These are phyloP conservation scores for Nasturtium officinale DNA, from an alignment of 345 rosid genomes.

Conservation along the genomic window DNA sequence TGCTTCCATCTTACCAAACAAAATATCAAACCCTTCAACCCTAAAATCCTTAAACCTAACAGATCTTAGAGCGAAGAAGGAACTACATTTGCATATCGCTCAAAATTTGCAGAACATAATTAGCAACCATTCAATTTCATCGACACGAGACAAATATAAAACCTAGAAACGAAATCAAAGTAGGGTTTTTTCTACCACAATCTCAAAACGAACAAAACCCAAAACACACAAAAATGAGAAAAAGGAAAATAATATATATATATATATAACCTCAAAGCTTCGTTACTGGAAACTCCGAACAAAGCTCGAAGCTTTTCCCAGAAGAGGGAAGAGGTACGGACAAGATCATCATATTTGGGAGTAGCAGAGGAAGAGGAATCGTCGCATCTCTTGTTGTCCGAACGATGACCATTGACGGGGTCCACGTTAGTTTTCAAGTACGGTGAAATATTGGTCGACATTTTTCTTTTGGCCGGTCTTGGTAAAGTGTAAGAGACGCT, in stretches of 20 bases:
- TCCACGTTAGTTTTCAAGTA: conserved; percentile 40
- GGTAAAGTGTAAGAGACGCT: conserved; percentile 28
- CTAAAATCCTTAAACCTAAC: background rate
- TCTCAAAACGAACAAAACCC: conserved; percentile 8
- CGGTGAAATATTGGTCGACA: conserved; percentile 45
- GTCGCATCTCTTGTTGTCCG: conserved; percentile 32
- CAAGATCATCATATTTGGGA: conserved; percentile 60
- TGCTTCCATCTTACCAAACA: conserved; percentile 8
- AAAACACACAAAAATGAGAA: background rate
- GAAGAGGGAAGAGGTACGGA: conserved; percentile 66
- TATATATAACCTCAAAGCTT: conserved; percentile 54
- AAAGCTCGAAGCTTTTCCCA: conserved; percentile 70
- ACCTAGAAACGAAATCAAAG: background rate
- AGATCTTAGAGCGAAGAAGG: background rate
- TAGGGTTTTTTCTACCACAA: conserved; percentile 6
- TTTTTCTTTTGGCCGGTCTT: conserved; percentile 25
- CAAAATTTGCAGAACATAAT: background rate
- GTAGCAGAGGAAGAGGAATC: conserved; percentile 64
- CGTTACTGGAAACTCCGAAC: conserved; percentile 47
- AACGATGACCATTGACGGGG: conserved; percentile 45
- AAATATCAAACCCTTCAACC: conserved; percentile 8
- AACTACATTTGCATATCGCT: conserved; percentile 4
- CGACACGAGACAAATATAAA: conserved; percentile 10
- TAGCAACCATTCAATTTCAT: conserved; percentile 19
- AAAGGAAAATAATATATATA: background rate